phyloP scores from a whole-genome alignment of 2,329 filamentous ascomycete genomes.

The Sclerotinia trifoliorum region DNA sequence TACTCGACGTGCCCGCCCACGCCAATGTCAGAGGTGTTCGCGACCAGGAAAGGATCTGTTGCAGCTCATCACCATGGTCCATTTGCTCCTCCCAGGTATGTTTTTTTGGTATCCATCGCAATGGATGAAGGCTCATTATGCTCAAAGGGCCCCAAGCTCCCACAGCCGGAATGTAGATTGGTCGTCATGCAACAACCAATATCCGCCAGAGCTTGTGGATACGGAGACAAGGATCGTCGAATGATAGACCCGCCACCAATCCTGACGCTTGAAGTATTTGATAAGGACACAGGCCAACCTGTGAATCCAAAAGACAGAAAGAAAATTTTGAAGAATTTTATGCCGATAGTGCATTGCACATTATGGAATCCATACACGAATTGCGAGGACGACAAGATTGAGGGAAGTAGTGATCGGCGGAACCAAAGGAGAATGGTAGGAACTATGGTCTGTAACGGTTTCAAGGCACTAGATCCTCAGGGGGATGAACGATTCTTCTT shows the following conservation, averaged over 20 bases:
- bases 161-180: conserved; percentile 18
- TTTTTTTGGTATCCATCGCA: conserved; percentile 10
- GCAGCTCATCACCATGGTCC: conserved; percentile 17
- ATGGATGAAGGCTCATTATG: conserved; percentile 18
- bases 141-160: conserved; percentile 4
- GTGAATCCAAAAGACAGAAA: conserved; percentile 10
- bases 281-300: conserved; percentile 13
- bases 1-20: conserved; percentile 12
- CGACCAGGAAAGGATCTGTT: conserved; percentile 15
- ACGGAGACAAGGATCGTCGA: conserved; percentile 76
- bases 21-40: background rate
- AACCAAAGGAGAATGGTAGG: conserved; percentile 78
- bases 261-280: conserved; percentile 46
- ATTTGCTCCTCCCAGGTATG: conserved; percentile 21
- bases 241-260: conserved; percentile 85
- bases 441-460: conserved; percentile 72
- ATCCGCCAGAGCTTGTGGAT: conserved; percentile 77
- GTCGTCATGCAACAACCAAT: conserved; percentile 62
- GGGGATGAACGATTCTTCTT: conserved; percentile 78
- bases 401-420: conserved; percentile 57
- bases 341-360: conserved; percentile 63
- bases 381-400: conserved; percentile 69
- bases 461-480: conserved; percentile 72
- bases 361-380: conserved; percentile 69
- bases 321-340: conserved; percentile 1